These are phyloP conservation scores for Nasturtium officinale DNA, from an alignment of 345 rosid genomes.

Conservation along the genomic window DNA sequence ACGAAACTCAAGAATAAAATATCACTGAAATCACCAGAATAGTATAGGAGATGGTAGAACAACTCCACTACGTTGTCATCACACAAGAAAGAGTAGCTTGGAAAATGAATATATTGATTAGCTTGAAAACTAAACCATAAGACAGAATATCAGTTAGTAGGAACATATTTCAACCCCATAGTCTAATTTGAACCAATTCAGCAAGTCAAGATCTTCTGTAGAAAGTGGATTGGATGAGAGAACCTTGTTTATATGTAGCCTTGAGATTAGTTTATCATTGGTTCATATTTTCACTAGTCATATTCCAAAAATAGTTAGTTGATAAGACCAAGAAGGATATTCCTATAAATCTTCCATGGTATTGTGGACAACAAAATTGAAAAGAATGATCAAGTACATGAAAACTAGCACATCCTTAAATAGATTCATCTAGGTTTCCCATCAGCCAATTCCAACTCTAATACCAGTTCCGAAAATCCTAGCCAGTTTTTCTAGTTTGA, in stretches of 20 bases:
- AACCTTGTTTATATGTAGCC: constrained; percentile 27
- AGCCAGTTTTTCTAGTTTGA: constrained; percentile 2
- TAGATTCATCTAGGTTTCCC: neutral
- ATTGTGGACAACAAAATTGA: constrained; percentile 6
- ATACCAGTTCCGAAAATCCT: neutral
- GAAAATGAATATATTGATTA: constrained; percentile 38
- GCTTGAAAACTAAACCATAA: constrained; percentile 35
- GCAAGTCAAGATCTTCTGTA: constrained; percentile 24
- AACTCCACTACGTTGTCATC: constrained; percentile 40
- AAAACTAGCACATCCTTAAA: neutral
- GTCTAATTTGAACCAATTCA: constrained; percentile 30
- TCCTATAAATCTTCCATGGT: neutral
- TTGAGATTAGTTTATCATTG: constrained; percentile 6
- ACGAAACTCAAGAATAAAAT: constrained; percentile 40
- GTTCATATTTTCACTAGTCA: constrained; percentile 7
- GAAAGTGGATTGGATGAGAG: constrained; percentile 41
- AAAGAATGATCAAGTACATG: constrained; percentile 15
- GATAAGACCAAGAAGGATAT: constrained; percentile 2
- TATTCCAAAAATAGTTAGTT: constrained; percentile 2
- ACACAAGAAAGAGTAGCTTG: constrained; percentile 39
- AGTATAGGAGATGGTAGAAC: constrained; percentile 49
- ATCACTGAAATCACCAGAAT: constrained; percentile 30
- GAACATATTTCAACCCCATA: constrained; percentile 23
- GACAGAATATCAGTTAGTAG: constrained; percentile 33
- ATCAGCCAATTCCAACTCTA: neutral